Base-by-base conservation (phyloP, 23 red algal species). In the Cyanidioschyzon merolae region DNA sequence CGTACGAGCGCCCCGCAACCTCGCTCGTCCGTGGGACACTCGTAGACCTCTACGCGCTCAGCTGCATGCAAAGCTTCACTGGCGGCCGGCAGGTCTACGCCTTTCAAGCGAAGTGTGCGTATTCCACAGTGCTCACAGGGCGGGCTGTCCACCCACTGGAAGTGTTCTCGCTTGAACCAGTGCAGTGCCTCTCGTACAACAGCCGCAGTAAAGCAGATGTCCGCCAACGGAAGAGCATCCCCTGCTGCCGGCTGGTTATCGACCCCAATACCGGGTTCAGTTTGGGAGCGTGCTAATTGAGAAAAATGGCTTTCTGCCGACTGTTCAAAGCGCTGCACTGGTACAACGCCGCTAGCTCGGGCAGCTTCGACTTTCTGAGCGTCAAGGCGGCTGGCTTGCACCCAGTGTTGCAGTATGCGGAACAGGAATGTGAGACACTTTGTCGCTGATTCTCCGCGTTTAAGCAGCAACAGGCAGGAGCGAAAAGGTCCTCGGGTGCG, bases 101-200 rank as follows among this genome's bases (percentile, higher is more conserved):
- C 83, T 1, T 57, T 39, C 74, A 89, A 34, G 34, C 41, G 41
- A 40, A 63, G 25, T 15, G 76, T 83, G 0, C 79, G 74, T 16
- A 74, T 39, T 3, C 82, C 90, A 68, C 90, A 95, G 0, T 68
- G 41, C 71, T 77, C 75, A 39, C 90, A 95, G 3, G 68, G 58
- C 32, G 79, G 87, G 21, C 39, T 25, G 51, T 95, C 57, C 3
- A 95, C 63, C 90, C 90, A 95, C 24, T 37, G 74, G 29, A 89
- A 89, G 40, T 89, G 88, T 0, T 74, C 57, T 26, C 40, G 38
- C 77, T 89, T 89, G 71, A 89, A 95, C 90, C 90, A 95, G 57
- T 34, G 50, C 39, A 95, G 80, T 27, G 63, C 63, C 63, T 25
- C 63, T 32, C 2, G 12, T 7, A 71, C 63, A 7, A 25, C n/a